phyloP scores from a whole-genome alignment of 1,284 basidiomycete genomes.

The Volvariella volvacea region DNA sequence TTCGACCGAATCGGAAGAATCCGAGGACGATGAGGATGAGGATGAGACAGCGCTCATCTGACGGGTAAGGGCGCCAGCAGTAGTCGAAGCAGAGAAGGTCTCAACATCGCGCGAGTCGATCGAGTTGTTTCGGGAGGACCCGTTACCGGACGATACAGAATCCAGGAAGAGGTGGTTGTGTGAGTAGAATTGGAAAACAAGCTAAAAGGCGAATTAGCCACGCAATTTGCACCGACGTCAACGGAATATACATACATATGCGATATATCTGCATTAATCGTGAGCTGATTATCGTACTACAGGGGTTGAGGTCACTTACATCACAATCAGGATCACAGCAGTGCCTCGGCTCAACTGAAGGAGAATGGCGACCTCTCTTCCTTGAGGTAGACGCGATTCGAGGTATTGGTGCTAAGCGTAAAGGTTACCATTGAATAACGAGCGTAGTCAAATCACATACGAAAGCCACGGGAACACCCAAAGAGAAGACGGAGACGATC shows the following conservation, averaged over 20 bases:
- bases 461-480: conserved; percentile 59
- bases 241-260: conserved; percentile 20
- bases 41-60: conserved; percentile 15
- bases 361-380: conserved; percentile 29
- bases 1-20: conserved; percentile 21
- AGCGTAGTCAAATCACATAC: conserved; percentile 27
- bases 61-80: conserved; percentile 9
- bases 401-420: conserved; percentile 30
- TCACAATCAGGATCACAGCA: conserved; percentile 48
- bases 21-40: conserved; percentile 12
- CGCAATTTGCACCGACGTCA: background rate
- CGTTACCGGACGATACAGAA: conserved; percentile 20
- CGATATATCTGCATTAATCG: conserved; percentile 21
- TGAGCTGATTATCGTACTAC: no score
- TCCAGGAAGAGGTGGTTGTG: conserved; percentile 54
- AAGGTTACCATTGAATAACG: background rate
- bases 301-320: conserved; percentile 33
- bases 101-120: background rate
- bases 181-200: conserved; percentile 55
- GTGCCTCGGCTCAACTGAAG: conserved; percentile 39
- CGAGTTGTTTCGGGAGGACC: conserved; percentile 6
- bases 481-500: conserved; percentile 49
- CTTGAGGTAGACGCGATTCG: conserved; percentile 25
- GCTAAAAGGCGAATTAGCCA: conserved; percentile 17
- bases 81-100: no score